Base-by-base conservation (phyloP, 306 rosid species). In the Carpinus viminea region DNA sequence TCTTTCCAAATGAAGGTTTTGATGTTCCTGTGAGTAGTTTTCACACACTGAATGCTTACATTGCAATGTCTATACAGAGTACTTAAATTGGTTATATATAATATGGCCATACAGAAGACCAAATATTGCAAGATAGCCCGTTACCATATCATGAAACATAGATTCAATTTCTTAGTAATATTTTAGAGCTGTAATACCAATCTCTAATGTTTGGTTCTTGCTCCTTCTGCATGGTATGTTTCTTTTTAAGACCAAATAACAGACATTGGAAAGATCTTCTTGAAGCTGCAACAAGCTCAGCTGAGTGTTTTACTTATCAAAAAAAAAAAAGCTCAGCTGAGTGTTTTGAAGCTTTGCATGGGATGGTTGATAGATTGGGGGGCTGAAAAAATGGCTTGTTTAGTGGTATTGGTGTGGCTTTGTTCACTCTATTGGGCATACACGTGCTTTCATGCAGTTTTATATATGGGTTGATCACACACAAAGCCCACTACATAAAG, bases 1-100 rank as follows among this genome's bases (percentile, higher is more conserved):
- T 64, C 70, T 34, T 85, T 55, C 66, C 20, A 31, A 50, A 41
- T 70, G 66, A 70, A 26, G 47, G 53, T 34, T 57, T 26, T 56
- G 24, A 41, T 45, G 71, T 41, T 76, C 73, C 74, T 69, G 34
- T 24, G 36, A 65, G 48, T 45, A 43, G 66, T 17, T 61, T 68
- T 62, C 28, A 24, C 52, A 53, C 38, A 18, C 45, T 1, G 41
- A 69, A 68, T 76, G 38, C 48, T 72, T 10, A 43, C 62, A 74
- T 51, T 47, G 53, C 47, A 72, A n/a, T 3, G 26, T 41, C 64
- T 8, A 12, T 21, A 9, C 64, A 57, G 10, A 56, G 26, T 57
- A 21, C 64, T 0, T 57, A 24, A 62, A 34, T 62, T 12, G 69
- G 45, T 28, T 41, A 62, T 62, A 16, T 16, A 62, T 62, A 28